Base-by-base conservation (phyloP, 2,329 filamentous ascomycete species). In the Periconia sp. region DNA sequence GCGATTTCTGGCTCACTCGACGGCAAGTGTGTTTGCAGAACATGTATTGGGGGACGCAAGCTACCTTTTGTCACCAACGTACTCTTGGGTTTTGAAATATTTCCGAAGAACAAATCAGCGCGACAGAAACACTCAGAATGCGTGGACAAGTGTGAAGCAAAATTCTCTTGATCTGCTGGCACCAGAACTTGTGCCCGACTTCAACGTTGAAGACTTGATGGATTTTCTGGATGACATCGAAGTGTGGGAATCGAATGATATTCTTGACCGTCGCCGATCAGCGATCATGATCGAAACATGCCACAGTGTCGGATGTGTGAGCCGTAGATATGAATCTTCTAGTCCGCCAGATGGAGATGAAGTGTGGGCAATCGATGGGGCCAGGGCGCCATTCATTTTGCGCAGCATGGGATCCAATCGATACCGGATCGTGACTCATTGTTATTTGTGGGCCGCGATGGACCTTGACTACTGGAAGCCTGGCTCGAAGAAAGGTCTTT, bases 381-480 rank as follows among this genome's bases (percentile, higher is more conserved):
- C 29, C 15, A 33, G 21, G 8, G 11, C 37, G 17, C 46, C 41
- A 5, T 40, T 43, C 11, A 40, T 46, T 10, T 18, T 43, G 18
- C 38, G 38, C 9, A 36, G 13, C 9, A 26, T 30, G 4, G 29
- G n/a, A 1, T 3, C 13, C 4, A 10, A 23, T 2, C 3, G 15
- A 8, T 50, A 50, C 28, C 31, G 19, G 21, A 30, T 50, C 18
- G 29, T 43, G 4, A 25, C 39, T n/a, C 24, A 50, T 1, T 54
- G 51, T 8, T 48, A 41, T 19, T 28, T 54, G 0, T 45, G 43
- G 48, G 48, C 44, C 12, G 34, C 48, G 3, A 9, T 35, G 13
- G 43, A 49, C 4, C 29, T 49, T 2, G 40, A 52, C 3, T 36
- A n/a, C 10, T 52, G 47, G 41, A 46, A 52, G 15, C 24, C 42